These are phyloP conservation scores for Passalora sequoiae DNA, from an alignment of 2,329 filamentous ascomycete species.

Conservation along the genomic window DNA sequence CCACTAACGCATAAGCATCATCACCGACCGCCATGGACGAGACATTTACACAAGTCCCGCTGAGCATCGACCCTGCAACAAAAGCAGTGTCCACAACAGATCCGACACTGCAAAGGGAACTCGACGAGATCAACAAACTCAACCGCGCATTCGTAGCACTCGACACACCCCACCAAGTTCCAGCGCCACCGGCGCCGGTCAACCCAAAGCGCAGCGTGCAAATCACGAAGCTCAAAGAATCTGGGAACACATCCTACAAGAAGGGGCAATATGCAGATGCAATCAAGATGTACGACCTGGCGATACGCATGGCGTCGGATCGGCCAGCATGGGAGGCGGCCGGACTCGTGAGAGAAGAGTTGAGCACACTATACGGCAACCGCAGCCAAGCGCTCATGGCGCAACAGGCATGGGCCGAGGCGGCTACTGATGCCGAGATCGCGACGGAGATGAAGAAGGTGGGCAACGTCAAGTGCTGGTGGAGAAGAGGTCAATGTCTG, in stretches of 20 bases:
- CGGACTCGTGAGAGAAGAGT: conserved; percentile 77
- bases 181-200: conserved; percentile 81
- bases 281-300: conserved; percentile 74
- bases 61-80: conserved; percentile 73
- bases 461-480: conserved; percentile 93
- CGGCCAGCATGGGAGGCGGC: conserved; percentile 85
- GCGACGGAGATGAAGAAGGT: conserved; percentile 82
- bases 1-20: not conserved
- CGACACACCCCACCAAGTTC: conserved; percentile 58
- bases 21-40: conserved; percentile 14
- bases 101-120: conserved; percentile 42
- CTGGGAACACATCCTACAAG: conserved; percentile 76
- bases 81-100: conserved; percentile 61
- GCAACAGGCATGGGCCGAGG: conserved; percentile 75
- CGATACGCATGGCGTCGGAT: conserved; percentile 78
- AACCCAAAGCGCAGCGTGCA: conserved; percentile 87
- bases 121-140: conserved; percentile 70
- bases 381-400: conserved; percentile 87
- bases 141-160: conserved; percentile 67
- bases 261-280: conserved; percentile 71
- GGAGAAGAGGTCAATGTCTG: conserved; percentile 76
- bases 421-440: conserved; percentile 76
- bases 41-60: conserved; percentile 26
- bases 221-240: conserved; percentile 85
- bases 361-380: conserved; percentile 74